Conservation (phyloP, 1,284 basidiomycete species). For the Ustilago esculenta region DNA sequence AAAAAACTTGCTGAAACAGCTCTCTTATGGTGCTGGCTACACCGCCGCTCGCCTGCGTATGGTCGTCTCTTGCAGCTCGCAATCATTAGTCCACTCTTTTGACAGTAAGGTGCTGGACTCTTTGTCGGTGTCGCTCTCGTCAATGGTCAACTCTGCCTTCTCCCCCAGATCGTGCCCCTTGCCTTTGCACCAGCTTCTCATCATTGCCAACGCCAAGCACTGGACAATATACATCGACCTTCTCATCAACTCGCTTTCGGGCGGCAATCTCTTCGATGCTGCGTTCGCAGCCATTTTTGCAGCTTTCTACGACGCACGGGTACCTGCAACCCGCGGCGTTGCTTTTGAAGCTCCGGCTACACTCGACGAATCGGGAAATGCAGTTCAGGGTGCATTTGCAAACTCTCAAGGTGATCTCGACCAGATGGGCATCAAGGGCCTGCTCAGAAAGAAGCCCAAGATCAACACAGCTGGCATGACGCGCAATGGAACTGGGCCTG, state of each 20-base stretch:
- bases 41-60: too few relatives aligned
- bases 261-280: constrained; percentile 61
- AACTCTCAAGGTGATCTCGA: constrained; percentile 43
- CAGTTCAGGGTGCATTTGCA: constrained; percentile 29
- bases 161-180: constrained; percentile 46
- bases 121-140: constrained; percentile 34
- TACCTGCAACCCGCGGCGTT: constrained; percentile 55
- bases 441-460: constrained; percentile 50
- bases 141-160: constrained; percentile 45
- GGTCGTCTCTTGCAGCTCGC: constrained; percentile 14
- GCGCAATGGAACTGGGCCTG: constrained; percentile 2
- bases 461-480: constrained; percentile 2
- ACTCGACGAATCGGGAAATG: constrained; percentile 33
- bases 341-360: constrained; percentile 51
- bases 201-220: constrained; percentile 55
- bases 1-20: too few relatives aligned
- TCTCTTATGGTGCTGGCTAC: too few relatives aligned
- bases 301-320: constrained; percentile 55
- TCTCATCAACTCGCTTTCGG: constrained; percentile 54
- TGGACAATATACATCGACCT: constrained; percentile 62
- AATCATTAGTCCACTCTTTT: constrained; percentile 40
- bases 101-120: constrained; percentile 41
- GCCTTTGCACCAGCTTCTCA: constrained; percentile 47
- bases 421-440: constrained; percentile 54
- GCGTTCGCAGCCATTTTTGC: constrained; percentile 57